Base-by-base conservation (phyloP, 2,329 filamentous ascomycete genomes). In the Ilyonectria sp. region DNA sequence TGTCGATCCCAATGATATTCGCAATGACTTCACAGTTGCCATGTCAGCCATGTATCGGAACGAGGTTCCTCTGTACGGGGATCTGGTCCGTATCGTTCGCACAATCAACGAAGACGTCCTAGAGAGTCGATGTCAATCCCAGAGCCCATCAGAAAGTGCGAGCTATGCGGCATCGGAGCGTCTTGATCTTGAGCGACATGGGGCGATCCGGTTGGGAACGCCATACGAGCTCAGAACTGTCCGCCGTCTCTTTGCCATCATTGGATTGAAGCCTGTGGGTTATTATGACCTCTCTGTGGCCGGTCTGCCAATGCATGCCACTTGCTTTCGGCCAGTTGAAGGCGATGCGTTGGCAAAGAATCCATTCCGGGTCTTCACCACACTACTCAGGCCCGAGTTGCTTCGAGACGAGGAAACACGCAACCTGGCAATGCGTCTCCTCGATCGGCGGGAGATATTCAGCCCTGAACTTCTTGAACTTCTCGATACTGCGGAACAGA, bases 271-370 rank as follows among this genome's bases (percentile, higher is more conserved):
- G 23, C 80, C 86, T 0, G 85, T 87, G 0, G 86, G 85, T 0
- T 87, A 87, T 71, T 88, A 88, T 66, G 85, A 88, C 60, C 78
- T 88, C 0, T 81, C 80, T 0, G 71, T 81, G 0, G 85, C 82
- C 3, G 81, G 82, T 0, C 77, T 88, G 15, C 86, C 86, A 0
- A 81, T 88, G 74, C 85, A 87, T 61, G 85, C 85, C 1, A 88
- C 86, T 0, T 84, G 82, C 9, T 88, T 88, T 66, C 82, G 86
- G 2, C 85, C 86, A 0, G 76, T 73, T 0, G 76, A 71, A 6
- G 58, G 66, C 0, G 69, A 75, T 2, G 78, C 82, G 0, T 75
- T 87, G 3, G 64, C 72, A 8, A 73, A 67, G 17, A 74, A 74
- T 17, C 72, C 72, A 0, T 87, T 87, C 60, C 77, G 80, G 7